A percentile compares a stretch with the other conserved stretches of the same genome.
phyloP scores from a whole-genome alignment of 164 flowering plant genomes.

The Umbilicus rupestris region DNA sequence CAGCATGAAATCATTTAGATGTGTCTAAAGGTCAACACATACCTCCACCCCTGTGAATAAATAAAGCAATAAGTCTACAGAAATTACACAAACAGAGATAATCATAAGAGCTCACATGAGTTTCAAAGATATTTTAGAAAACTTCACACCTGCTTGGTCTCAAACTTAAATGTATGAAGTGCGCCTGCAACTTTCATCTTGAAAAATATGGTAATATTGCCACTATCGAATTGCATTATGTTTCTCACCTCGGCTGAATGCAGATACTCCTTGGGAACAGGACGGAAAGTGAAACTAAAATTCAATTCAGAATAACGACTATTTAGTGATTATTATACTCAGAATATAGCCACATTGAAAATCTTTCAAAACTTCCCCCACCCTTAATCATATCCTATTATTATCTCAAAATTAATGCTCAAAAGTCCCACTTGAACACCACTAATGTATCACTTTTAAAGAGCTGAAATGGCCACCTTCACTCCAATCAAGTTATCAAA shows the following conservation, averaged over 20 bases:
- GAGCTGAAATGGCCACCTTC: too few relatives aligned
- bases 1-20: constrained; percentile 97
- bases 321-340: neutral
- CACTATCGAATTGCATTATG: constrained; percentile 99
- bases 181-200: constrained; percentile 99
- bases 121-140: neutral
- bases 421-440: too few relatives aligned
- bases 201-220: constrained; percentile 95
- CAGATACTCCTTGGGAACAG: too few relatives aligned
- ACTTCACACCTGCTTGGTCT: constrained; percentile 79
- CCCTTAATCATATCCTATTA: constrained; percentile 96
- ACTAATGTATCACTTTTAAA: too few relatives aligned
- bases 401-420: too few relatives aligned
- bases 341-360: neutral
- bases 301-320: neutral
- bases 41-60: constrained; percentile 79
- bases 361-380: constrained; percentile 50
- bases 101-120: neutral
- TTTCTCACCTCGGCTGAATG: constrained; percentile 96
- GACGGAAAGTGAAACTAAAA: constrained; percentile 91
- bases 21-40: constrained; percentile 98
- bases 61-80: neutral
- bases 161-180: constrained; percentile 96
- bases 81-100: neutral
- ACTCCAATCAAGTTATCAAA: too few relatives aligned